These are phyloP conservation scores for Purshia tridentata DNA, from an alignment of 306 rosid genomes.

Conservation along the genomic window DNA sequence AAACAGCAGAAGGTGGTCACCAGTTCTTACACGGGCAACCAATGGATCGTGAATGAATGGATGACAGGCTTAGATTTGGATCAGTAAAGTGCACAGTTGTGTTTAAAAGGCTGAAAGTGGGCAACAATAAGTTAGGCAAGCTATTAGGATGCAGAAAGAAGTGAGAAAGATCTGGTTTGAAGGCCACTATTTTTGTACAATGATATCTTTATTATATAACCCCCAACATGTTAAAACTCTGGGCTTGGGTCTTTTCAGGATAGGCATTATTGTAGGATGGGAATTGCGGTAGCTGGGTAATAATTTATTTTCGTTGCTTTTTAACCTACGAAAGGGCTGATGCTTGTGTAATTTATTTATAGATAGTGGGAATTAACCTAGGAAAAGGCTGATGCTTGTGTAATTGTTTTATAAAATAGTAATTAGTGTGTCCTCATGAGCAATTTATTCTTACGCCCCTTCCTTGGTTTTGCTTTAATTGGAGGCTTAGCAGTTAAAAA, in stretches of 20 bases:
- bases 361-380: constrained; percentile 21
- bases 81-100: neutral
- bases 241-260: constrained; percentile 39
- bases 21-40: constrained; percentile 51
- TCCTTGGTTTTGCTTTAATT: no score
- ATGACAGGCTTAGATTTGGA: constrained; percentile 6
- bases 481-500: no score
- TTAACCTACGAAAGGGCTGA: constrained; percentile 44
- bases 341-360: constrained; percentile 42
- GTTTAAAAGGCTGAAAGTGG: constrained; percentile 18
- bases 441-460: neutral
- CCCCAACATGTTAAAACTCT: constrained; percentile 21
- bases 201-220: constrained; percentile 15
- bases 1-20: constrained; percentile 58
- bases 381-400: constrained; percentile 46
- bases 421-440: constrained; percentile 30
- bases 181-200: constrained; percentile 35
- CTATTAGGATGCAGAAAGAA: constrained; percentile 23
- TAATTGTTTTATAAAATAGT: constrained; percentile 18
- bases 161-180: constrained; percentile 24
- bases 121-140: neutral
- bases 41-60: constrained; percentile 45
- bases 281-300: constrained; percentile 22
- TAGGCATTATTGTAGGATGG: constrained; percentile 40
- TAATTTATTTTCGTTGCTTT: constrained; percentile 36